These are phyloP conservation scores for Xylaria telfairii DNA, from an alignment of 495 filamentous ascomycete species.

Conservation along the genomic window DNA sequence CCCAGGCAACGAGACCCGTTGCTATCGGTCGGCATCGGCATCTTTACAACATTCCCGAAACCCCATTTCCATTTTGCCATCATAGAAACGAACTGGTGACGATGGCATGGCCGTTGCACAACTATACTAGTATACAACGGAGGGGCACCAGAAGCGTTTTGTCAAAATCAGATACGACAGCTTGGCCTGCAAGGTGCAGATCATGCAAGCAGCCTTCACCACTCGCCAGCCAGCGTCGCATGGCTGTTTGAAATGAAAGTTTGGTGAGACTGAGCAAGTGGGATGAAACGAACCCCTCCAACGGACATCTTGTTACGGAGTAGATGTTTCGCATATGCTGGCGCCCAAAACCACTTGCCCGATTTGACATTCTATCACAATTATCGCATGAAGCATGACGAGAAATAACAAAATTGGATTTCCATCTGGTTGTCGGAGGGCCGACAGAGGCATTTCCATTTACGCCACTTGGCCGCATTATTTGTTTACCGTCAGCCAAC, in stretches of 20 bases:
- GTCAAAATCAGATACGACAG: neutral
- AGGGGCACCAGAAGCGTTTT: neutral
- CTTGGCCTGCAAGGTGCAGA: conserved; percentile 14
- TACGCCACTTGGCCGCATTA: neutral
- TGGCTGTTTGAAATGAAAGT: conserved; percentile 1
- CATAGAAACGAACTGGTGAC: neutral
- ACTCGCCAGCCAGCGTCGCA: neutral
- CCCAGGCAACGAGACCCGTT: neutral
- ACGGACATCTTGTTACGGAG: neutral
- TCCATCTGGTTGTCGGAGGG: neutral
- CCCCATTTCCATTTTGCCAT: neutral
- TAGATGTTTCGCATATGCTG: conserved; percentile 19
- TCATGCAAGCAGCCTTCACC: conserved; percentile 7
- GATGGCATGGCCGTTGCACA: neutral
- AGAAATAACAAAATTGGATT: neutral
- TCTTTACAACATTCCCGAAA: neutral
- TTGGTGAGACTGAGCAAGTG: conserved; percentile 14
- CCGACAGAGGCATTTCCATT: neutral
- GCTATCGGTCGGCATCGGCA: neutral
- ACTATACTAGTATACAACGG: too few species aligned
- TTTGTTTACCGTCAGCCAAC: neutral
- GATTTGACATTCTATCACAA: neutral
- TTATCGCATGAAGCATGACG: neutral
- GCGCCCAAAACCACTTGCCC: conserved; percentile 15
- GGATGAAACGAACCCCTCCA: conserved; percentile 23